Evolutionary conservation across 129 eudicot genomes (phyloP).

Genomic region (Pulicaria dysenterica): DNA sequence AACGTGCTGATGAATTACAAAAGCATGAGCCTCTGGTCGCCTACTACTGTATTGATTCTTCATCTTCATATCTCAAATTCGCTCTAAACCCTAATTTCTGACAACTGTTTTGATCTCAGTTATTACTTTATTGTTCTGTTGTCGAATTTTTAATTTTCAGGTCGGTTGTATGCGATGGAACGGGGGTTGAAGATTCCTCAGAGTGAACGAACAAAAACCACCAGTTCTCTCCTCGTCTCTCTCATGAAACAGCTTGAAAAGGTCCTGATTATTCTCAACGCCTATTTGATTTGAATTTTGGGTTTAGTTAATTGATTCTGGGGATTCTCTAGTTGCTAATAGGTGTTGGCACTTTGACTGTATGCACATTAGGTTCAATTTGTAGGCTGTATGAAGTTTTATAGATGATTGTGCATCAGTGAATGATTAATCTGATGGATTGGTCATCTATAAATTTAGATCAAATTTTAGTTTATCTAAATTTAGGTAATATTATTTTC

Average conservation of each 20-base stretch:
- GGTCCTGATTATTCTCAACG: constrained; percentile 38
- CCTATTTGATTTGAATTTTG: neutral
- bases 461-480: neutral
- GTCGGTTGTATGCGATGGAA: constrained; percentile 96
- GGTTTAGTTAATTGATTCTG: neutral
- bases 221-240: constrained; percentile 67
- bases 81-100: constrained; percentile 36
- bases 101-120: neutral
- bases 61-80: constrained; percentile 7
- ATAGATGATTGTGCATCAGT: constrained; percentile 1
- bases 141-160: constrained; percentile 21
- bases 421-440: neutral
- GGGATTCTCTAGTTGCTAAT: neutral
- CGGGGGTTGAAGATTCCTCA: constrained; percentile 90
- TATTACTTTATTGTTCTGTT: neutral
- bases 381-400: constrained; percentile 18
- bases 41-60: constrained; percentile 65
- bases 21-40: constrained; percentile 99
- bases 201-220: constrained; percentile 80
- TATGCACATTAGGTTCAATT: neutral
- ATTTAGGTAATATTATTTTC: neutral
- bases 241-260: constrained; percentile 95
- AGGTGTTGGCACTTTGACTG: constrained; percentile 1
- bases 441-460: neutral
- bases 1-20: constrained; percentile 98